A percentile compares a stretch with the other conserved stretches of the same genome.
Evolutionary conservation across 371 early-diverging fungal genomes (phyloP).

Genomic region (Apophysomyces trapeziformis): DNA sequence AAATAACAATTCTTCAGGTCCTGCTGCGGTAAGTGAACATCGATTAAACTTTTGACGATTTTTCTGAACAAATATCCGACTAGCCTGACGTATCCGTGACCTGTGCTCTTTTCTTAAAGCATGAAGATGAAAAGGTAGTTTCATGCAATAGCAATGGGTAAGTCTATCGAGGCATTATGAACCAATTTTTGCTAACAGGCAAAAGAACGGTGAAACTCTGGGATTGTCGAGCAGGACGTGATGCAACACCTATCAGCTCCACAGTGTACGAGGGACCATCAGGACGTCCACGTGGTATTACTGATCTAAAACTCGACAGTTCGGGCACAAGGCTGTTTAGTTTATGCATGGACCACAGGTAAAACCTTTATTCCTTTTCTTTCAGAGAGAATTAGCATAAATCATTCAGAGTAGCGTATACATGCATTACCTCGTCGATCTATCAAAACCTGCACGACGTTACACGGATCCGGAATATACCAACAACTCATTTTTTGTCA

Average conservation of each 20-base stretch:
- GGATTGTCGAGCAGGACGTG: constrained; percentile 45
- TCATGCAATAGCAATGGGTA: constrained; percentile 70
- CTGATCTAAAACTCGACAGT: constrained; percentile 40
- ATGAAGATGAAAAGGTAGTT: constrained; percentile 42
- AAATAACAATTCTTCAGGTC: background rate
- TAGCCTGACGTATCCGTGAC: constrained; percentile 56
- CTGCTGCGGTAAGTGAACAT: background rate
- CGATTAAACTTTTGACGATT: background rate
- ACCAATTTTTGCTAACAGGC: background rate
- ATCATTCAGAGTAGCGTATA: constrained; percentile 23
- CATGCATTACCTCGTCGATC: constrained; percentile 39
- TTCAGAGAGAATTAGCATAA: too few species aligned
- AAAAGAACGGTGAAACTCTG: constrained; percentile 50
- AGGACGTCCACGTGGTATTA: constrained; percentile 32
- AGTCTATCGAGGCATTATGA: background rate
- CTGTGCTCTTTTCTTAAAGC: constrained; percentile 49
- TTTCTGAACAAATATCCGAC: background rate
- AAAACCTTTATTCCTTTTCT: background rate
- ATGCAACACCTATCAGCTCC: constrained; percentile 13
- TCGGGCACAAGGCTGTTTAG: constrained; percentile 46
- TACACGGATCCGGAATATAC: constrained; percentile 30
- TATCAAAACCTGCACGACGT: constrained; percentile 29
- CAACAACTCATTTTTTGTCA: constrained; percentile 33
- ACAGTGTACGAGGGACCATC: constrained; percentile 25
- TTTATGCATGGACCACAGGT: constrained; percentile 40